These are phyloP conservation scores for Candida gorgasii DNA, from an alignment of 805 yeast species.

Conservation along the genomic window DNA sequence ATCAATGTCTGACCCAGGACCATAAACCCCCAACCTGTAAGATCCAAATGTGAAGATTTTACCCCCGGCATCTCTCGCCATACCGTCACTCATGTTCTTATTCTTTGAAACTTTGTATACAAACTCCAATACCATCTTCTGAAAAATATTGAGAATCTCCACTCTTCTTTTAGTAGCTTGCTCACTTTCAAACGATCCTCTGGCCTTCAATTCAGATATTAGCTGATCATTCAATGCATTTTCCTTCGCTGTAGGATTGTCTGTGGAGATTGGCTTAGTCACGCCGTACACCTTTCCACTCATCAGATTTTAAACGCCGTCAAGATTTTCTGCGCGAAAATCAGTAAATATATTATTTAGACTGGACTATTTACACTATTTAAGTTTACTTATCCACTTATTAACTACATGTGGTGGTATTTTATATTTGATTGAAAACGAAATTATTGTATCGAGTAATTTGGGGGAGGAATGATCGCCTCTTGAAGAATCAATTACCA, in stretches of 20 bases:
- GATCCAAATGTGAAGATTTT: conserved; percentile 96
- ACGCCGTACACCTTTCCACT: conserved; percentile 53
- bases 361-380: not conserved
- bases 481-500: conserved; percentile 10
- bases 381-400: not conserved
- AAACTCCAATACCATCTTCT: conserved; percentile 73
- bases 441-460: not conserved
- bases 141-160: conserved; percentile 69
- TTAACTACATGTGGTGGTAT: conserved; percentile 6
- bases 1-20: conserved; percentile 98
- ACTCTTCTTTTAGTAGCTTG: conserved; percentile 79
- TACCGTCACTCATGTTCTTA: conserved; percentile 94
- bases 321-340: conserved; percentile 2
- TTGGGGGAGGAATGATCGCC: not conserved
- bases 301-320: conserved; percentile 10
- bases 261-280: conserved; percentile 82
- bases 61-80: conserved; percentile 98
- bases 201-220: conserved; percentile 74
- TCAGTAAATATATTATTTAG: not conserved
- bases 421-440: conserved; percentile 3
- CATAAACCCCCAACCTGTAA: conserved; percentile 91
- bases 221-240: conserved; percentile 70
- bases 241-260: conserved; percentile 82
- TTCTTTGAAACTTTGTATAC: conserved; percentile 77
- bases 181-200: conserved; percentile 89